Evolutionary conservation across 139 green algal genomes (phyloP), one percentile per base, ranked within the genome.

Genomic region (Trebouxia sp.): DNA sequence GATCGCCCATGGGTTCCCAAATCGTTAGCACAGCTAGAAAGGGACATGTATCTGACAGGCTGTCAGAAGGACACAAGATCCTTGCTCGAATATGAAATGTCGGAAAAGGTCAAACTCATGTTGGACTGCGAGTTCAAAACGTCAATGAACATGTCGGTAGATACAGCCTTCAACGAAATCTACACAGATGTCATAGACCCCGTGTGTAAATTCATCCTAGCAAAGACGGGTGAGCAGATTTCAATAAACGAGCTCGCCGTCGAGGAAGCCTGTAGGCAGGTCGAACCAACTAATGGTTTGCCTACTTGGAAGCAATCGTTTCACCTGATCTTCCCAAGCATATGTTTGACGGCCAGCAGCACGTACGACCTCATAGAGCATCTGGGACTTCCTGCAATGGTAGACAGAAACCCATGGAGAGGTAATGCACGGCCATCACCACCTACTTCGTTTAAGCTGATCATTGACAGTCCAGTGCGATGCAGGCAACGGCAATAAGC

Each of bases 171-270:
- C 12, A 7, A 7, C 26, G n/a, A n/a, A 66, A n/a, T 66, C 12
- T n/a, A 66, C n/a, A 39, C 55, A 39, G 55, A 66, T 26, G 55
- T n/a, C 5, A 26, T 66, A 66, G 55, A 66, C 7, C 55, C 55
- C 11, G 6, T 66, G 38, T n/a, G 37, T 26, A 66, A 66, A 12
- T 66, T 66, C n/a, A 3, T 66, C 26, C 55, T 39, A 66, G 55
- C 55, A 66, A 66, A 66, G 55, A 66, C n/a, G 37, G 55, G 55
- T n/a, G 38, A 66, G 55, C 55, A n/a, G 55, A 39, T 66, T 38
- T 66, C 26, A n/a, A n/a, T 66, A n/a, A n/a, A 66, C 55, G 55
- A 66, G 55, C 55, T 66, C 37, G 55, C n/a, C 26, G 38, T 66
- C 55, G 55, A 66, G 55, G 55, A 66, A 62, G 51, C 51, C 14